These are phyloP conservation scores for Dryas drummondii DNA, from an alignment of 306 rosid genomes.

Conservation along the genomic window DNA sequence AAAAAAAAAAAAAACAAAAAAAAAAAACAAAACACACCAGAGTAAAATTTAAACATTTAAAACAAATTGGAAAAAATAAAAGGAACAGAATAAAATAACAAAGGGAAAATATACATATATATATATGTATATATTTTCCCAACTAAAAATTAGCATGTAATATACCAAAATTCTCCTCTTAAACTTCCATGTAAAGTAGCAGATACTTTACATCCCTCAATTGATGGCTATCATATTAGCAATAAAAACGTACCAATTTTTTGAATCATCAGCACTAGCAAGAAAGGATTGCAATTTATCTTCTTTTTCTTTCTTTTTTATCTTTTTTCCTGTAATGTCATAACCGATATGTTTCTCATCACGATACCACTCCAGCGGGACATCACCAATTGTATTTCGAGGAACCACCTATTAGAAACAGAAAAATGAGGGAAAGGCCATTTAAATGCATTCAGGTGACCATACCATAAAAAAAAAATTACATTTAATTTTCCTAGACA, in stretches of 20 bases:
- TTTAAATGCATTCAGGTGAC: not conserved
- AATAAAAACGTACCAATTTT: constrained; percentile 60
- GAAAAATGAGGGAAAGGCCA: not conserved
- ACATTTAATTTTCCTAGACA: not conserved
- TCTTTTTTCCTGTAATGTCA: constrained; percentile 75
- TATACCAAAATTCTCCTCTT: not conserved
- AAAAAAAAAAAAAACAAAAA: not conserved
- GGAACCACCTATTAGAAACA: constrained; percentile 61
- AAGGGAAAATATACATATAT: too few species aligned
- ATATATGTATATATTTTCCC: too few species aligned
- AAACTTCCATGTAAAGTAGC: not conserved
- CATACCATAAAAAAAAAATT: not conserved
- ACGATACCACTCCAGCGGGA: constrained; percentile 79
- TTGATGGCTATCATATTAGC: not conserved
- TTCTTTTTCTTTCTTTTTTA: constrained; percentile 68
- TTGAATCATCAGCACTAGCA: constrained; percentile 75
- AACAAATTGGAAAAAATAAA: too few species aligned
- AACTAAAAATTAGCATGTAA: too few species aligned
- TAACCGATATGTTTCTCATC: constrained; percentile 94
- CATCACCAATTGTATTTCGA: constrained; percentile 83
- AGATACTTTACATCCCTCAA: not conserved
- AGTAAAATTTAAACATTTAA: constrained; percentile 11
- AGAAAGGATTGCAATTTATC: constrained; percentile 80
- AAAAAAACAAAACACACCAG: constrained; percentile 4
- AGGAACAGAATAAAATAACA: too few species aligned